Conservation (phyloP, 208 protist species). For the Kentomonas sorsogonicus region DNA sequence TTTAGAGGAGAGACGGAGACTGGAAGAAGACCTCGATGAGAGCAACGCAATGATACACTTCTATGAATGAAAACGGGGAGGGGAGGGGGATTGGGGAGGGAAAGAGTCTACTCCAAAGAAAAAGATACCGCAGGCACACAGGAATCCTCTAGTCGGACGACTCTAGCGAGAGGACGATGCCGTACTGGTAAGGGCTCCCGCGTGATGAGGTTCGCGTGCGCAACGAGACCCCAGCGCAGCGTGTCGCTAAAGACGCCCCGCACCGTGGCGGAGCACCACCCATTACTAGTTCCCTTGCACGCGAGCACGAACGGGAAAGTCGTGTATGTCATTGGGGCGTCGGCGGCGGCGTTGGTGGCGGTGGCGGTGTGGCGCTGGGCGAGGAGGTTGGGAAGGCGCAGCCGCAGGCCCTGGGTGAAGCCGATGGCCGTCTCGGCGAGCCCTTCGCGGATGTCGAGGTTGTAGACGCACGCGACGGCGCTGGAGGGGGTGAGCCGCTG, state of each 20-base stretch:
- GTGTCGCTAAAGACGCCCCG: slow-evolving; percentile 64
- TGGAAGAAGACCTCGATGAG: too few relatives aligned
- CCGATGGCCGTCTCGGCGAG: slow-evolving; percentile 52
- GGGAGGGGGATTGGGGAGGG: too few relatives aligned
- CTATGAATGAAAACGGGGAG: too few relatives aligned
- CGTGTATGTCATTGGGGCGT: slow-evolving; percentile 14
- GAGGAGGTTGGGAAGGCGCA: slow-evolving; percentile 50
- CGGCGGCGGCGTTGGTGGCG: neutral
- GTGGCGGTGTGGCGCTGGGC: neutral
- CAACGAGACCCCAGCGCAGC: slow-evolving; percentile 67
- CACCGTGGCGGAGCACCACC: slow-evolving; percentile 53
- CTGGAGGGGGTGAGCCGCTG: slow-evolving; percentile 57
- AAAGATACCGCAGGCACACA: too few relatives aligned
- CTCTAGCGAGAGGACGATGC: slow-evolving; percentile 67
- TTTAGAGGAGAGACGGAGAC: too few relatives aligned
- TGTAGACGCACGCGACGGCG: slow-evolving; percentile 64
- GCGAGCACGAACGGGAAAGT: slow-evolving; percentile 64
- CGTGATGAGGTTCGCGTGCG: slow-evolving; percentile 48
- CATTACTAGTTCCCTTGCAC: slow-evolving; percentile 65
- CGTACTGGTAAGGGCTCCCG: slow-evolving; percentile 31
- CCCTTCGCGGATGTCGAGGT: slow-evolving; percentile 51
- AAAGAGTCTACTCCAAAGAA: too few relatives aligned
- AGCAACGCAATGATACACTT: too few relatives aligned
- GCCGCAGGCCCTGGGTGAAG: slow-evolving; percentile 70
- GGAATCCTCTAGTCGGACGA: neutral